phyloP scores from a whole-genome alignment of 306 rosid species.

The Trifolium subterraneum region DNA sequence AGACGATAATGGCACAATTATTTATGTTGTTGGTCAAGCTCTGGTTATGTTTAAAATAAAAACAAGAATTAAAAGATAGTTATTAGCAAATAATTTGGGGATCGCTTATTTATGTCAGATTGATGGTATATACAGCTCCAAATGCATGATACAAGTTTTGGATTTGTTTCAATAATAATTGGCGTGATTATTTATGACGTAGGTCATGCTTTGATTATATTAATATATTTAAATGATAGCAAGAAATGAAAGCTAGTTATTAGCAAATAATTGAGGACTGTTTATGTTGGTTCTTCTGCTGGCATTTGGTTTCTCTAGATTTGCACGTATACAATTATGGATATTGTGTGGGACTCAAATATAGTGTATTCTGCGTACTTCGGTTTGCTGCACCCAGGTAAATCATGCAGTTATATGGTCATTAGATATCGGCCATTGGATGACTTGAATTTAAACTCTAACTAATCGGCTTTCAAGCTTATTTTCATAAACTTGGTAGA shows the following conservation, averaged over 20 bases:
- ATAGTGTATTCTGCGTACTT: background rate
- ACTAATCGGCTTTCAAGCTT: background rate
- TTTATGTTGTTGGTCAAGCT: background rate
- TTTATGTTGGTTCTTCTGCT: slow-evolving; percentile 5
- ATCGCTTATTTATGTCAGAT: background rate
- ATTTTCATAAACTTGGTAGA: background rate
- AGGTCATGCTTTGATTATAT: slow-evolving; percentile 7
- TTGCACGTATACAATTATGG: background rate
- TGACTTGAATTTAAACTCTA: background rate
- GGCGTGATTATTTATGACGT: background rate
- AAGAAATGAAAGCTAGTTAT: background rate
- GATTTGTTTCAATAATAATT: slow-evolving; percentile 29
- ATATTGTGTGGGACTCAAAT: background rate
- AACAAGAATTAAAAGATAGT: background rate
- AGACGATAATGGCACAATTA: background rate
- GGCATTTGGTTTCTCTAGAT: slow-evolving; percentile 1
- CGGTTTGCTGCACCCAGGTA: background rate
- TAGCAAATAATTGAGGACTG: background rate
- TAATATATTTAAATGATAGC: background rate
- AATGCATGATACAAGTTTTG: slow-evolving; percentile 38
- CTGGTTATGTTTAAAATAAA: background rate
- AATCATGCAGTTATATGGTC: background rate
- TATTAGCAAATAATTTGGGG: background rate
- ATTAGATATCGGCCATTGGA: background rate
- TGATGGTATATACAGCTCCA: background rate